Conservation (phyloP, 83 land plant species). For the Thuja plicata region DNA sequence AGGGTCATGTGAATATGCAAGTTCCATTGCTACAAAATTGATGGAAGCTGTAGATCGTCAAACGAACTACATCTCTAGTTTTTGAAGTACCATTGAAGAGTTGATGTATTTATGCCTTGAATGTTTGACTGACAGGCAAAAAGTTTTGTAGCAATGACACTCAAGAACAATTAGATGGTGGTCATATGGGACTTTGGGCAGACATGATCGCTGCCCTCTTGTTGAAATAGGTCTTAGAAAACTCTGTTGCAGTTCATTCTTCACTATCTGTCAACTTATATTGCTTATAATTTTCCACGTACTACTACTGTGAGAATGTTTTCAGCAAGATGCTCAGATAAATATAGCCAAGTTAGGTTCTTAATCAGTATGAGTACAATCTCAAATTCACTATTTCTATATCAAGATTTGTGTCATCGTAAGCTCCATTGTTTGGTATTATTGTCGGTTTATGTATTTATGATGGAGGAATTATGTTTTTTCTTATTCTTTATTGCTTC, state of each 20-base stretch:
- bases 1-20: constrained; percentile 57
- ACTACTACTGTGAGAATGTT: neutral
- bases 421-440: neutral
- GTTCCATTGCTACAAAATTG: constrained; percentile 59
- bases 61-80: neutral
- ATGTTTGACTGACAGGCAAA: neutral
- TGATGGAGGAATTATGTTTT: neutral
- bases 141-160: constrained; percentile 10
- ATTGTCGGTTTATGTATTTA: no score
- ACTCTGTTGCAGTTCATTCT: neutral
- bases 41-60: constrained; percentile 56
- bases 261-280: neutral
- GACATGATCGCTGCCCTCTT: neutral
- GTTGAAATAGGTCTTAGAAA: neutral
- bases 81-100: neutral
- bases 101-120: neutral
- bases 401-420: neutral
- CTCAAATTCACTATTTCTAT: neutral
- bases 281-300: neutral
- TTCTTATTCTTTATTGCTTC: no score
- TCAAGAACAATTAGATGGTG: neutral
- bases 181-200: neutral
- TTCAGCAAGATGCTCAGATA: neutral
- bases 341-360: no score
- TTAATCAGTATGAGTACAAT: no score